Base-by-base conservation (phyloP, 139 green algal species). In the Chlamydomonas sp. region DNA sequence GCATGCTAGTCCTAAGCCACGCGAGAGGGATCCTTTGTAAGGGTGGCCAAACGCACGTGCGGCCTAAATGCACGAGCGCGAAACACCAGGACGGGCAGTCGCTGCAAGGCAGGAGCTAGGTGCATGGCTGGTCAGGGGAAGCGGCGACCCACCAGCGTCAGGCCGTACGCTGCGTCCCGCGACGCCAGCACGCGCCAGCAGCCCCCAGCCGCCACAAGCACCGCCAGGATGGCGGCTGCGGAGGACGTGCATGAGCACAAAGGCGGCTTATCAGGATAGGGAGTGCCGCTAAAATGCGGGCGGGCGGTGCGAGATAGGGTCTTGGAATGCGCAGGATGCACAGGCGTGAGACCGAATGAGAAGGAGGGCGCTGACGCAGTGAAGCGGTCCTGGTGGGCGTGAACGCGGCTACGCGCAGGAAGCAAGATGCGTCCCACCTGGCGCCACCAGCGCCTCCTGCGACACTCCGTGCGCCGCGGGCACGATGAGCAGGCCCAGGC, bases 401-500 rank as follows among this genome's bases (percentile, higher is more conserved):
- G 2, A 93, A 85, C 4, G 83, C 49, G 6, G 79, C 85, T n/a
- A 90, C 91, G 9, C 93, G 88, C 61, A 90, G 16, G 31, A 49
- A 49, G 31, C 31, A 49, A 49, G 31, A 49, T 49, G 31, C 31
- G 31, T 49, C 5, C 90, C 88, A 16, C 89, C 89, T 2, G 64
- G 64, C 31, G 75, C 75, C 71, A 94, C 89, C 61, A 94, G 77
- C 16, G 62, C 49, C 16, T 62, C 79, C 7, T 64, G 71, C 12
- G 2, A 8, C 8, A 72, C 75, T 16, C 61, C 67, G 72, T 92
- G 83, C 49, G 93, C 79, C 1, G 79, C 79, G 8, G 93, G 89
- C 17, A 94, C 89, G 12, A 96, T 93, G 1, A 95, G 77, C 14
- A 94, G 59, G 10, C 92, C 93, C 62, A 96, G 78, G 4, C 79